These are phyloP conservation scores for Gossypium schwendimanii DNA, from an alignment of 441 rosid species.

Conservation along the genomic window DNA sequence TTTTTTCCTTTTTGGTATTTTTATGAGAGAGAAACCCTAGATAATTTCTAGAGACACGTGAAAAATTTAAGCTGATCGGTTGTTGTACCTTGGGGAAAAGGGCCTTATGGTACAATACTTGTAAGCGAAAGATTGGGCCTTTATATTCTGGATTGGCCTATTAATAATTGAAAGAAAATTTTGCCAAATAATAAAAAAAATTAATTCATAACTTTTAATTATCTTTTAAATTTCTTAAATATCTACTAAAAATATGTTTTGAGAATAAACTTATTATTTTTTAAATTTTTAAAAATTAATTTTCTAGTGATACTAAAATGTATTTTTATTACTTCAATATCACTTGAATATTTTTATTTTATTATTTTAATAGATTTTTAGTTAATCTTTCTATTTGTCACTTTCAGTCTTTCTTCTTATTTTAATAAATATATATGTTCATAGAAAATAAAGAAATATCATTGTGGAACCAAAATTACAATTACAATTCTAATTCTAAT, in stretches of 20 bases:
- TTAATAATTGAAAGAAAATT: not conserved
- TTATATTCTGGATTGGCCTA: not conserved
- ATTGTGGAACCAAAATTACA: not conserved
- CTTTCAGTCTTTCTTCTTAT: not conserved
- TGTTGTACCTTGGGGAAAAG: not conserved
- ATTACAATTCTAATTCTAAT: too few species aligned
- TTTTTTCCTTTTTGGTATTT: not conserved
- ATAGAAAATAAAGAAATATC: too few species aligned
- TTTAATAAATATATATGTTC: too few species aligned
- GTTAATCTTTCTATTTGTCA: not conserved
- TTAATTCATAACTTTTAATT: too few species aligned
- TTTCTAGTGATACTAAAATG: not conserved
- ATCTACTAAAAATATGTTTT: not conserved
- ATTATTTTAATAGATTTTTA: not conserved
- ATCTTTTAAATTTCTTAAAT: too few species aligned
- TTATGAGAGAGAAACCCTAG: not conserved
- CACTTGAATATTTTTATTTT: not conserved
- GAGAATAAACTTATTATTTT: not conserved
- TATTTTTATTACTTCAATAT: not conserved
- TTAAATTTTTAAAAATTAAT: not conserved
- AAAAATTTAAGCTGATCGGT: not conserved
- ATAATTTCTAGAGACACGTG: not conserved
- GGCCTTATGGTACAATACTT: not conserved
- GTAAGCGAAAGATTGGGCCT: not conserved
- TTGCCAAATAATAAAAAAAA: too few species aligned